These are phyloP conservation scores for Chrysanthemum seticuspe DNA, from an alignment of 129 eudicot genomes.

Conservation along the genomic window DNA sequence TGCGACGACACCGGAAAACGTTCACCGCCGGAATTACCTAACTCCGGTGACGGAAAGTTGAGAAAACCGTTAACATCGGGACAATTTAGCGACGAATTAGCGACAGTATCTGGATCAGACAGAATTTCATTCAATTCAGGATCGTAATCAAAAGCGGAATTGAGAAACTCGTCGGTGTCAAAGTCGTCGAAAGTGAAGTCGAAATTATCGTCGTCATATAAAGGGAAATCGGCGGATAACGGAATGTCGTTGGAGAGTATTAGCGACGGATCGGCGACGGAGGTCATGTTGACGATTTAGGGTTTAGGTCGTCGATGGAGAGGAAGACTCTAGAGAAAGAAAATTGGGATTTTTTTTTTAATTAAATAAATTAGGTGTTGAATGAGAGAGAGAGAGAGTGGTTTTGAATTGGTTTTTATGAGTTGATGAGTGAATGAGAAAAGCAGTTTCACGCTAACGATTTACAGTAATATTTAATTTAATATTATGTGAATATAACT, in stretches of 20 bases:
- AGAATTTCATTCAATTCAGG: constrained; percentile 23
- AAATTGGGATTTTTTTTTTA: constrained; percentile 1
- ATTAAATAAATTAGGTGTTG: neutral
- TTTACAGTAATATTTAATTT: no score
- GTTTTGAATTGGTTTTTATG: constrained; percentile 18
- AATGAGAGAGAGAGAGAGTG: neutral
- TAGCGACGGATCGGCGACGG: constrained; percentile 45
- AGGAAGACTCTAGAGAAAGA: constrained; percentile 26
- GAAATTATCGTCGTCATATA: constrained; percentile 37
- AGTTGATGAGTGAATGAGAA: no score
- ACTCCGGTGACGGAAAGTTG: constrained; percentile 29
- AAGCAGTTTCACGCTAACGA: no score
- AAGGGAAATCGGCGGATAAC: constrained; percentile 25
- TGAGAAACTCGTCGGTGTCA: constrained; percentile 43
- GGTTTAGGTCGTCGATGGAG: constrained; percentile 32
- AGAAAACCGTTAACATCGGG: constrained; percentile 34
- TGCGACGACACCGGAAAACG: constrained; percentile 45
- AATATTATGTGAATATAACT: no score
- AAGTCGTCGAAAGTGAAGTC: constrained; percentile 64
- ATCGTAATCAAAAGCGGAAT: constrained; percentile 22
- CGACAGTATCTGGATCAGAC: constrained; percentile 24
- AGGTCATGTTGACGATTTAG: constrained; percentile 46
- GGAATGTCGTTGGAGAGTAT: constrained; percentile 39
- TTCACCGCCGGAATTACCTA: constrained; percentile 6
- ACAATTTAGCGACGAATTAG: constrained; percentile 12